Evolutionary conservation across 2,329 filamentous ascomycete genomes (phyloP), one percentile per base, ranked within the genome.

Genomic region (Teratosphaeria viscida): DNA sequence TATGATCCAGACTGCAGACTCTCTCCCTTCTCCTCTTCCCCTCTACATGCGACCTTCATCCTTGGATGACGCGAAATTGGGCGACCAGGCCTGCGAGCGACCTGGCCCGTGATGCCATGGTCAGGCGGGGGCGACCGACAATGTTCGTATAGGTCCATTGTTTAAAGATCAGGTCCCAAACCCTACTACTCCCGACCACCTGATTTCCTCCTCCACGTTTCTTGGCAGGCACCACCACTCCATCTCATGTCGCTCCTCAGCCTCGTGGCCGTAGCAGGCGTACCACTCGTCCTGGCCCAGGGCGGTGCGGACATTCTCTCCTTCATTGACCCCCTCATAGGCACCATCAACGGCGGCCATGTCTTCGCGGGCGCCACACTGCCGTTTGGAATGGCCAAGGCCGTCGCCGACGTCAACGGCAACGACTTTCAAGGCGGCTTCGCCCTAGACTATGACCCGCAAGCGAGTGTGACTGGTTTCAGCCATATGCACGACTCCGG

Each of bases 371-470:
- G 77, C 26, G 77, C 77, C 2, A 77, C 75, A 19, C 61, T 79
- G 59, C 77, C 77, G 5, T 79, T 77, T 59, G 74, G 72, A 12
- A 76, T 79, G 75, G 76, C 75, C 2, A 78, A 79, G 71, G 76
- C 76, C 26, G 76, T 76, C 5, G 75, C 77, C 2, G 76, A 79
- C 59, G 74, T 77, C 7, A 73, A 77, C 59, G 75, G 73, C 59
- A 52, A 56, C 60, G 58, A 62, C 63, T 81, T 84, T 54, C 81
- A 83, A 60, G 82, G 79, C 49, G 82, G 82, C 0, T 85, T 83
- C 66, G 78, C 81, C 6, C 78, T 75, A 5, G 75, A 77, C 54
- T 69, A 69, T 8, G 43, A 49, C 7, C 43, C 16, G 19, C 16
- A 16, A 29, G 73, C 70, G 56, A 74, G 73, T 49, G 71, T 78